phyloP scores from a whole-genome alignment of 176 grass and related monocot genomes.

The Rhynchospora tenuis region DNA sequence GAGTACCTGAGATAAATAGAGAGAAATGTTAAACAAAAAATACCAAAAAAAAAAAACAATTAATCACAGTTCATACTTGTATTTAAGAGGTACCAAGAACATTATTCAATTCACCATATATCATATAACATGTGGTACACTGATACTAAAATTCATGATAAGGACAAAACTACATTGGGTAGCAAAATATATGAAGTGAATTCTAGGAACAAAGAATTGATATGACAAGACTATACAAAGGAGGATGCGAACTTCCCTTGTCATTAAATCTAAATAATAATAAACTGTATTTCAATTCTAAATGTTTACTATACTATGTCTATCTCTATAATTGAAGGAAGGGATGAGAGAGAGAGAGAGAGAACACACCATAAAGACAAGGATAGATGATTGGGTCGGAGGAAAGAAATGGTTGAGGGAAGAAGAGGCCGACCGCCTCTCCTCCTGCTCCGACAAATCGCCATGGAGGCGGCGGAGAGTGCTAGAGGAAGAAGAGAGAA shows the following conservation, averaged over 20 bases:
- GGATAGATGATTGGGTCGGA: slow-evolving; percentile 29
- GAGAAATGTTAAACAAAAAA: background rate
- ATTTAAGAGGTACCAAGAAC: background rate
- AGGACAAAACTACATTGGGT: background rate
- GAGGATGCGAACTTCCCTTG: background rate
- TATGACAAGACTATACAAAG: background rate
- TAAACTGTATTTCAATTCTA: background rate
- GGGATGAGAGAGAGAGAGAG: slow-evolving; percentile 13
- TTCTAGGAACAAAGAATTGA: background rate
- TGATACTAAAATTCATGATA: background rate
- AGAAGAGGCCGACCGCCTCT: slow-evolving; percentile 32
- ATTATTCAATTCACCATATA: background rate
- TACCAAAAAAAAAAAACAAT: background rate
- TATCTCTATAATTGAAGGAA: background rate
- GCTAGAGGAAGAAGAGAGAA: background rate
- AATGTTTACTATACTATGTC: background rate
- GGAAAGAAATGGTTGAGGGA: slow-evolving; percentile 22
- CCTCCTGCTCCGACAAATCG: slow-evolving; percentile 35
- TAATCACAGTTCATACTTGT: background rate
- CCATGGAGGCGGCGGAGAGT: slow-evolving; percentile 14
- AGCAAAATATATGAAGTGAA: background rate
- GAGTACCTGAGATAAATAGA: slow-evolving; percentile 50
- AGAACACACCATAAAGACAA: slow-evolving; percentile 39
- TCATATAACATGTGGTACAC: too few species aligned
- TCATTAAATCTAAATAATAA: background rate